phyloP scores from a whole-genome alignment of 2,329 filamentous ascomycete species.

The Neonectria magnoliae region DNA sequence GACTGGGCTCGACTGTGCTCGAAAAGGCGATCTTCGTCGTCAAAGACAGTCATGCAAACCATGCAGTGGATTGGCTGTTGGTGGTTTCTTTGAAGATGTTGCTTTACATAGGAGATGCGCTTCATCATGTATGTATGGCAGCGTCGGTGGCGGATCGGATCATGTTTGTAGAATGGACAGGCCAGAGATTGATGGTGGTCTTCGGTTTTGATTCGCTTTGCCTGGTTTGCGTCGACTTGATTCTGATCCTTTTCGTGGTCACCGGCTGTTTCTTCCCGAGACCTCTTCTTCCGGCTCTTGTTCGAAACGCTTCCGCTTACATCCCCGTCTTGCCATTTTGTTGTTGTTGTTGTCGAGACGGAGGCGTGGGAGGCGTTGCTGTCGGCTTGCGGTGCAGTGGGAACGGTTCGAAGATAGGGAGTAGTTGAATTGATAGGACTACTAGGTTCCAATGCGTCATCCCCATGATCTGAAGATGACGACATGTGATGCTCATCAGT shows the following conservation, averaged over 20 bases:
- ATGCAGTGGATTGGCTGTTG: slow-evolving; percentile 14
- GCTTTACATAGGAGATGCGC: slow-evolving; percentile 16
- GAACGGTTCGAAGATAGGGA: neutral
- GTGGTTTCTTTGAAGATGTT: slow-evolving; percentile 15
- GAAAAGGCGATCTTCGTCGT: neutral
- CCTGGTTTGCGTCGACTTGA: neutral
- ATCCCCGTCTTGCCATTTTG: neutral
- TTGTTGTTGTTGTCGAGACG: neutral
- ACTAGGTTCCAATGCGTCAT: neutral
- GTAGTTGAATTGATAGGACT: neutral
- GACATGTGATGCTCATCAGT: neutral
- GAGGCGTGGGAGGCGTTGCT: neutral
- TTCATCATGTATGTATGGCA: slow-evolving; percentile 10
- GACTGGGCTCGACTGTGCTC: slow-evolving; percentile 12
- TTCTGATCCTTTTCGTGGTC: slow-evolving; percentile 3
- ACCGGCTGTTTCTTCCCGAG: neutral
- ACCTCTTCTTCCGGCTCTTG: slow-evolving; percentile 1
- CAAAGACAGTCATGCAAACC: slow-evolving; percentile 7
- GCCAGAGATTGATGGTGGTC: slow-evolving; percentile 2
- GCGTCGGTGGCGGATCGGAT: slow-evolving; percentile 3
- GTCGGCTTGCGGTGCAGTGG: neutral
- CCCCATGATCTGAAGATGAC: neutral
- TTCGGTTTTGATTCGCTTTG: slow-evolving; percentile 10
- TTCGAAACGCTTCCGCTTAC: neutral
- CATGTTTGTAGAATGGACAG: slow-evolving; percentile 22